phyloP scores from a whole-genome alignment of 2,329 filamentous ascomycete species.

The Scedosporium apiospermum region DNA sequence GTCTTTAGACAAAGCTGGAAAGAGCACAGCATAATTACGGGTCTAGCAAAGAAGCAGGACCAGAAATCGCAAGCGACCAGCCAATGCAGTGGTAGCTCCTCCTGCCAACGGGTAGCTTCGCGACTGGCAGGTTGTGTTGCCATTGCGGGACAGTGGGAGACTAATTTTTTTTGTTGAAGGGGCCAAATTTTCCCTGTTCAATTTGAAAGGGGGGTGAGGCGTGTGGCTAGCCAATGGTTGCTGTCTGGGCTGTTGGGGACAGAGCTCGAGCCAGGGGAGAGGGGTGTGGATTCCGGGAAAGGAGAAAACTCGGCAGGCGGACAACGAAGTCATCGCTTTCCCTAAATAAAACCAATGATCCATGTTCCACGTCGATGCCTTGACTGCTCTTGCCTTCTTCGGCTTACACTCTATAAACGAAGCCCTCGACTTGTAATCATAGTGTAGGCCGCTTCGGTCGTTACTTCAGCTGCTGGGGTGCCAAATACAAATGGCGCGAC shows the following conservation, averaged over 20 bases:
- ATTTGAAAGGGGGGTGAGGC: not conserved
- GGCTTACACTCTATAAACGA: too few relatives aligned
- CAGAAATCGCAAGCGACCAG: not conserved
- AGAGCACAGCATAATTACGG: not conserved
- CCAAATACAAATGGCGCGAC: too few relatives aligned
- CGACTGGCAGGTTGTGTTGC: not conserved
- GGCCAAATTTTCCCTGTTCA: not conserved
- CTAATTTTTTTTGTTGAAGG: slow-evolving; percentile 8
- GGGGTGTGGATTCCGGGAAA: too few relatives aligned
- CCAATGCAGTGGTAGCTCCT: not conserved
- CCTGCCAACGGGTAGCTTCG: not conserved
- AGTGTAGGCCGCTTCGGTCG: too few relatives aligned
- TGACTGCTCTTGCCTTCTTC: too few relatives aligned
- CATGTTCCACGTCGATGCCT: too few relatives aligned
- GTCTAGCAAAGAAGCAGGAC: not conserved
- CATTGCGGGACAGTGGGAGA: slow-evolving; percentile 1
- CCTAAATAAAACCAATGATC: too few relatives aligned
- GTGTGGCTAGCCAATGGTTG: slow-evolving; percentile 6
- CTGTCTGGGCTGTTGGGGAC: slow-evolving; percentile 16
- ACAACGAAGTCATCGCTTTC: too few relatives aligned
- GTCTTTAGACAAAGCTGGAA: not conserved
- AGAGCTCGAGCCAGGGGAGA: slow-evolving; percentile 7
- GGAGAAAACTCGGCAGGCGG: too few relatives aligned
- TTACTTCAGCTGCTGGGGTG: too few relatives aligned
- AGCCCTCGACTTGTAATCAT: too few relatives aligned